Evolutionary conservation across 1,284 basidiomycete genomes (phyloP).

Genomic region (Marasmius tenuissimus): DNA sequence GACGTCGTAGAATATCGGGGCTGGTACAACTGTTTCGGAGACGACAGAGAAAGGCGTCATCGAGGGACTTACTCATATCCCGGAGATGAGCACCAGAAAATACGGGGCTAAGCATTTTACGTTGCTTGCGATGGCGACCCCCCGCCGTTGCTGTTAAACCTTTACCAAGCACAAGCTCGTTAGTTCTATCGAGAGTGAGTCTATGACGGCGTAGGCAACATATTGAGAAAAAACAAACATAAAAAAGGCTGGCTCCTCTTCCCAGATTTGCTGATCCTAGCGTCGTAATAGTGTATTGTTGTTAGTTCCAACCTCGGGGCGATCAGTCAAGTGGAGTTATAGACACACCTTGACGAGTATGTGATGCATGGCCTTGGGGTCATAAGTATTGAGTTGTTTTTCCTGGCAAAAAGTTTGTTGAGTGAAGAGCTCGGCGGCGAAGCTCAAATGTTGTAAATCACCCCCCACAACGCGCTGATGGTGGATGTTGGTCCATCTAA

Average conservation of each 20-base stretch:
- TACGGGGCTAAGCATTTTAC: constrained; percentile 12
- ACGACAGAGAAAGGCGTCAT: not conserved
- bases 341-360: constrained; percentile 27
- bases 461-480: not conserved
- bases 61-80: constrained; percentile 7
- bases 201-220: not conserved
- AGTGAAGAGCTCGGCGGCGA: not conserved
- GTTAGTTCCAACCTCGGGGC: not conserved
- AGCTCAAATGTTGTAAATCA: not conserved
- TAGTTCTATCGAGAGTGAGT: not conserved
- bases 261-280: constrained; percentile 5
- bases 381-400: constrained; percentile 26
- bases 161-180: constrained; percentile 2
- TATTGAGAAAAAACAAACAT: not conserved
- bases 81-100: constrained; percentile 14
- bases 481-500: not conserved
- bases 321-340: not conserved
- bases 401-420: constrained; percentile 15
- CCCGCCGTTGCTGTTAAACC: constrained; percentile 4
- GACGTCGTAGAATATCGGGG: constrained; percentile 9
- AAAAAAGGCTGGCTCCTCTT: constrained; percentile 2
- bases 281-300: too few species aligned
- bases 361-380: constrained; percentile 33
- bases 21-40: not conserved
- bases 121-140: constrained; percentile 9